Percentiles rank a stretch among this genome's conserved stretches.
These are phyloP conservation scores for Drechslerella dactyloides DNA, from an alignment of 2,329 filamentous ascomycete genomes.

Conservation along the genomic window DNA sequence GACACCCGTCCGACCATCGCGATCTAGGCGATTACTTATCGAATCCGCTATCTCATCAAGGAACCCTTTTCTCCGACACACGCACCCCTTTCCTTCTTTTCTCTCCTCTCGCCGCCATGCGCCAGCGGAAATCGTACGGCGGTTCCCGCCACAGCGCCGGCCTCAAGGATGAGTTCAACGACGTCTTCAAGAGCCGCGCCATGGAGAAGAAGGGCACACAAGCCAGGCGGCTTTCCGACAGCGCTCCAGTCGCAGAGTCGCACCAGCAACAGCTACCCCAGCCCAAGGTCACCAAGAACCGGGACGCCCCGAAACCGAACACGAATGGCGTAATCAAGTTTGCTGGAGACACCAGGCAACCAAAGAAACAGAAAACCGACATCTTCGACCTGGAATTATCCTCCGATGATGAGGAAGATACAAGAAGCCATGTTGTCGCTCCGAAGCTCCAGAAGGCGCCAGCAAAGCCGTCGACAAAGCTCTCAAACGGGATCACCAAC, in stretches of 20 bases:
- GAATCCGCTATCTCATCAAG: not conserved
- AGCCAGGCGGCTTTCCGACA: not conserved
- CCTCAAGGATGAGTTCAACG: constrained; percentile 45
- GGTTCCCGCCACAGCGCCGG: constrained; percentile 33
- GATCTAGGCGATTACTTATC: not conserved
- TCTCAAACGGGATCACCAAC: constrained; percentile 5
- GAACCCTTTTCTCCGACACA: not conserved
- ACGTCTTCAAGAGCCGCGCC: constrained; percentile 44
- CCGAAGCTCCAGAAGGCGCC: not conserved
- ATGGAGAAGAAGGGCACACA: constrained; percentile 35
- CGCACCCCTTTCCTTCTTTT: constrained; percentile 1
- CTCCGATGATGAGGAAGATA: constrained; percentile 8
- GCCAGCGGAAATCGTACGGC: constrained; percentile 42
- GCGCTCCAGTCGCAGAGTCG: constrained; percentile 9
- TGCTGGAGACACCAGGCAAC: not conserved
- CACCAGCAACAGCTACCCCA: constrained; percentile 6
- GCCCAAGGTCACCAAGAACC: not conserved
- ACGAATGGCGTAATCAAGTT: not conserved
- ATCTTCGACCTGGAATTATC: constrained; percentile 19
- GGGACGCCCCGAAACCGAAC: not conserved
- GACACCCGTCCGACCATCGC: not conserved
- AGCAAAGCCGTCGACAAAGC: constrained; percentile 7
- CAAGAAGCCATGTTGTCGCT: not conserved
- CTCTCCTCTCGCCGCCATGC: constrained; percentile 16
- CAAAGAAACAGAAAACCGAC: constrained; percentile 4